These are phyloP conservation scores for Aspergillus flavus DNA, from an alignment of 2,329 filamentous ascomycete species.

Conservation along the genomic window DNA sequence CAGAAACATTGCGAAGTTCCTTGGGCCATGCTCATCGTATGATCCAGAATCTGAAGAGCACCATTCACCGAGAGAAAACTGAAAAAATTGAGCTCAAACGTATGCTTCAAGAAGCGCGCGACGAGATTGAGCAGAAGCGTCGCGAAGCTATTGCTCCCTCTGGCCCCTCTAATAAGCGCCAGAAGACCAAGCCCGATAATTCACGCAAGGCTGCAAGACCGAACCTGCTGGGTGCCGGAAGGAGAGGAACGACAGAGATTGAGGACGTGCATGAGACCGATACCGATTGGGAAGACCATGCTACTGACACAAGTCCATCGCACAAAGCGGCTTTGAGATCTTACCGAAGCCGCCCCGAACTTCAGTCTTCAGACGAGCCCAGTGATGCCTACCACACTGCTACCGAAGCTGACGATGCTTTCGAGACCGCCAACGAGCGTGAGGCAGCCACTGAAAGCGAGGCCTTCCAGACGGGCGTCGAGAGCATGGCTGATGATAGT, in stretches of 20 bases:
- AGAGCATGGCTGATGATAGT: slow-evolving; percentile 69
- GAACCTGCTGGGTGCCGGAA: slow-evolving; percentile 71
- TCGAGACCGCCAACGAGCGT: slow-evolving; percentile 77
- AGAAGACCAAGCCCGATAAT: slow-evolving; percentile 64
- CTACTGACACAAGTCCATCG: slow-evolving; percentile 61
- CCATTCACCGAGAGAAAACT: slow-evolving; percentile 96
- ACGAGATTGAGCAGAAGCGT: slow-evolving; percentile 77
- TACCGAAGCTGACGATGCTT: slow-evolving; percentile 70
- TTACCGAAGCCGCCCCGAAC: slow-evolving; percentile 27
- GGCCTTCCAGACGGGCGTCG: slow-evolving; percentile 90
- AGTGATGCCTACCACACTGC: slow-evolving; percentile 79
- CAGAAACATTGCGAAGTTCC: slow-evolving; percentile 92
- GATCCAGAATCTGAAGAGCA: slow-evolving; percentile 92
- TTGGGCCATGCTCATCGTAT: slow-evolving; percentile 93
- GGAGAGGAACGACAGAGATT: slow-evolving; percentile 76
- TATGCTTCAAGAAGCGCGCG: slow-evolving; percentile 90
- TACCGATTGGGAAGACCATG: slow-evolving; percentile 86
- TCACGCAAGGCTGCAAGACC: slow-evolving; percentile 79
- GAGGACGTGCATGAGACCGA: slow-evolving; percentile 73
- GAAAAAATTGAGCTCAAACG: slow-evolving; percentile 95
- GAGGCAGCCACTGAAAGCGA: slow-evolving; percentile 80
- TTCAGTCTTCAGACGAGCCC: slow-evolving; percentile 47
- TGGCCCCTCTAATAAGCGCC: slow-evolving; percentile 52
- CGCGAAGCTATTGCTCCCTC: slow-evolving; percentile 52
- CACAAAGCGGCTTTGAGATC: slow-evolving; percentile 42